A percentile compares a stretch with the other conserved stretches of the same genome.
These are phyloP conservation scores for Dendrocalamus sinicus DNA, from an alignment of 176 grass and related monocot species.

Conservation along the genomic window DNA sequence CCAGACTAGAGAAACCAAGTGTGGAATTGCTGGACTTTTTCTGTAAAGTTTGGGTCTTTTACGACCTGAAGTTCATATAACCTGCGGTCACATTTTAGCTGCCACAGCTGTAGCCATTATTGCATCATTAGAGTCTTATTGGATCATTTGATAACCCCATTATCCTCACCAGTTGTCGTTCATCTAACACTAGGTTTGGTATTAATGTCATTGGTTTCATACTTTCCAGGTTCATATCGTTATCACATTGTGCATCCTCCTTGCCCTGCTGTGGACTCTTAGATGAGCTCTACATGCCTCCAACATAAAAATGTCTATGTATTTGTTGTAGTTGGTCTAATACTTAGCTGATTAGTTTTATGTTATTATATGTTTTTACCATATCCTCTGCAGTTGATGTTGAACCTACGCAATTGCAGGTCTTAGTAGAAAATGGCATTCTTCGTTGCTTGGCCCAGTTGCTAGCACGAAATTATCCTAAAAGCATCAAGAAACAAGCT, in stretches of 20 bases:
- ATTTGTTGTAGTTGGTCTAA: neutral
- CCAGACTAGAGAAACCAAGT: neutral
- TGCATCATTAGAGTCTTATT: neutral
- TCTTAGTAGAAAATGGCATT: constrained; percentile 62
- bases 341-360: constrained; percentile 13
- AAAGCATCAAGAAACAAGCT: constrained; percentile 70
- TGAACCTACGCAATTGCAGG: constrained; percentile 47
- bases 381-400: constrained; percentile 7
- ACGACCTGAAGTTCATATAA: constrained; percentile 1
- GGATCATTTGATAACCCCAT: neutral
- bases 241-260: neutral
- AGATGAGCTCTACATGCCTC: neutral
- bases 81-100: neutral
- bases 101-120: neutral
- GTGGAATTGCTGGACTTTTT: constrained; percentile 15
- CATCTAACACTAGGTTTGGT: neutral
- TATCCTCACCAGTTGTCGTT: neutral
- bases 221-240: neutral
- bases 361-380: neutral
- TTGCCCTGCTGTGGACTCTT: neutral
- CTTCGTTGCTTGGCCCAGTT: constrained; percentile 58
- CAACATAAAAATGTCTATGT: neutral
- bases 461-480: constrained; percentile 51
- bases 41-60: neutral
- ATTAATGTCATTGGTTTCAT: neutral